These are phyloP conservation scores for Sisymbrium altissimum DNA, from an alignment of 345 rosid genomes.

Conservation along the genomic window DNA sequence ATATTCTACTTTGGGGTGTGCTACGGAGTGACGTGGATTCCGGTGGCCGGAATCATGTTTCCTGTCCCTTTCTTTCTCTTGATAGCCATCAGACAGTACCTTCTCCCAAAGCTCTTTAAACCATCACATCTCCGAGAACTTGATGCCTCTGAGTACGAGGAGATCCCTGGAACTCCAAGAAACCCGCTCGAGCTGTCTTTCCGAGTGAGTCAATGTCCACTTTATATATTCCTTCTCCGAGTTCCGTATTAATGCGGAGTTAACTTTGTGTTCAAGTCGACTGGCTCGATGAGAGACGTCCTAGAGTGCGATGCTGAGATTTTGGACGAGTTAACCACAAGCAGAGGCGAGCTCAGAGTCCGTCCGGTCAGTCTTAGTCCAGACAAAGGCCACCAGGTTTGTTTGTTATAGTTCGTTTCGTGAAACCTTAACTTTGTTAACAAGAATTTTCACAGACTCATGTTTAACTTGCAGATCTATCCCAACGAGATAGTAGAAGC, in stretches of 20 bases:
- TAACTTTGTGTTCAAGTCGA: background rate
- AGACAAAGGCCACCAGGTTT: constrained; percentile 24
- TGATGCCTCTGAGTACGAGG: constrained; percentile 83
- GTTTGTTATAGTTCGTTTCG: background rate
- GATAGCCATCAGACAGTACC: constrained; percentile 59
- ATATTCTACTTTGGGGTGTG: constrained; percentile 57
- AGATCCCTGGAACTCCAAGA: constrained; percentile 47
- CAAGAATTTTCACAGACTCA: background rate
- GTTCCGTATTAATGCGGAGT: background rate
- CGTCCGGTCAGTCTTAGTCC: constrained; percentile 40
- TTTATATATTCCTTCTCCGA: too few relatives aligned
- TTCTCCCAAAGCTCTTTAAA: constrained; percentile 58
- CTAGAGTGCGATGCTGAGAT: constrained; percentile 41
- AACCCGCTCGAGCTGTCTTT: constrained; percentile 21
- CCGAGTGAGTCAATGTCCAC: background rate
- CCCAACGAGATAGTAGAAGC: constrained; percentile 6
- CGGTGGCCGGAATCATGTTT: constrained; percentile 73
- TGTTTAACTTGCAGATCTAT: constrained; percentile 10
- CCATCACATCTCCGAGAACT: constrained; percentile 48
- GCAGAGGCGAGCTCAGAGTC: constrained; percentile 69
- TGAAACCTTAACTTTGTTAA: background rate
- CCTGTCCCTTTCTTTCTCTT: constrained; percentile 81
- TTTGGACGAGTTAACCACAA: constrained; percentile 66
- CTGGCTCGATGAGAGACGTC: background rate
- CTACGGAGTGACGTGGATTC: constrained; percentile 78